These are phyloP conservation scores for Tylopilus balloui DNA, from an alignment of 768 basidiomycete species.

Conservation along the genomic window DNA sequence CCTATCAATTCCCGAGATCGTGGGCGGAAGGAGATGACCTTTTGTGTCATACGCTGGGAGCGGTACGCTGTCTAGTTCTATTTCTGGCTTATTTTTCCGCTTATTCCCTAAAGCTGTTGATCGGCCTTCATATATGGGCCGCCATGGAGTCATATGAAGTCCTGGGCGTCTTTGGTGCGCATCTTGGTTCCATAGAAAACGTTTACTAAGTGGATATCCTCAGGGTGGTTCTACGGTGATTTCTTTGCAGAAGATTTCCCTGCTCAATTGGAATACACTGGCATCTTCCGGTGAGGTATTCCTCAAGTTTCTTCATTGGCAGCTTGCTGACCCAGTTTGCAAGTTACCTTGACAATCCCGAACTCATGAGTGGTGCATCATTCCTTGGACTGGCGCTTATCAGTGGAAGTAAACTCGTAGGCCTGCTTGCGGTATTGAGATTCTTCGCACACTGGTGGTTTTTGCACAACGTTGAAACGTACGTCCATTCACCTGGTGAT, in stretches of 20 bases:
- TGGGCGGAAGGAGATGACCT: constrained; percentile 89
- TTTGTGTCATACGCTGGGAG: constrained; percentile 83
- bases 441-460: constrained; percentile 97
- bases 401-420: constrained; percentile 89
- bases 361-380: constrained; percentile 91
- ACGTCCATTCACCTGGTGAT: constrained; percentile 20
- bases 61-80: constrained; percentile 46
- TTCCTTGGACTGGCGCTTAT: constrained; percentile 93
- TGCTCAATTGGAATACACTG: constrained; percentile 86
- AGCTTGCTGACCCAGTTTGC: neutral
- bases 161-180: constrained; percentile 83
- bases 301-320: neutral
- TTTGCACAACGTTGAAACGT: constrained; percentile 89
- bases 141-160: constrained; percentile 88
- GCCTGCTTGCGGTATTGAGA: constrained; percentile 76
- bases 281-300: constrained; percentile 78
- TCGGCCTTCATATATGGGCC: constrained; percentile 89
- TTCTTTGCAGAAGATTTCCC: constrained; percentile 96
- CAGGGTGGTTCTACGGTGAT: constrained; percentile 98
- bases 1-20: constrained; percentile 73
- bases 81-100: neutral
- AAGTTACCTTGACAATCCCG: constrained; percentile 92
- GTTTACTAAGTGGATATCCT: neutral
- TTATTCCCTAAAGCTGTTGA: constrained; percentile 54
- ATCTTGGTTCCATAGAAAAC: neutral